A percentile compares a stretch with the other conserved stretches of the same genome.
These are phyloP conservation scores for Aspergillus ibericus DNA, from an alignment of 2,329 filamentous ascomycete genomes.

Conservation along the genomic window DNA sequence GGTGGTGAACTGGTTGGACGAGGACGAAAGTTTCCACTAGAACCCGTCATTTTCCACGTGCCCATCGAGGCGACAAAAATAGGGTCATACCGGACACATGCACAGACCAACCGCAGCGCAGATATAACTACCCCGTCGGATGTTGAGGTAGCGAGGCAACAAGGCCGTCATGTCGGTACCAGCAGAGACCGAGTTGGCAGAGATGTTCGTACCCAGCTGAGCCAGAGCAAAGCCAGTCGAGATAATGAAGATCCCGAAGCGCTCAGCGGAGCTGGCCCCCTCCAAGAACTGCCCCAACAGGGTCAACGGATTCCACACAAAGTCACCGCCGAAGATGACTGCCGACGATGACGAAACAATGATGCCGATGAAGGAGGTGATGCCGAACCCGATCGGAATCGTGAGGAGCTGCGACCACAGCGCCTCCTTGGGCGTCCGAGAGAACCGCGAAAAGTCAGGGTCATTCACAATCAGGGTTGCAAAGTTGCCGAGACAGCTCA, in stretches of 20 bases:
- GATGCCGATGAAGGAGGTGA: slow-evolving; percentile 84
- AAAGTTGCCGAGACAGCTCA: slow-evolving; percentile 89
- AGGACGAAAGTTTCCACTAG: slow-evolving; percentile 67
- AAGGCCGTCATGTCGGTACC: slow-evolving; percentile 81
- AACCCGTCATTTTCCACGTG: slow-evolving; percentile 12
- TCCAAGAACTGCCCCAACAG: slow-evolving; percentile 68
- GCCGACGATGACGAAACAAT: slow-evolving; percentile 69
- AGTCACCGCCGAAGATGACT: slow-evolving; percentile 61
- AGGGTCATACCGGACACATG: slow-evolving; percentile 68
- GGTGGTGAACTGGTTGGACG: slow-evolving; percentile 80
- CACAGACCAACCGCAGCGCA: slow-evolving; percentile 76
- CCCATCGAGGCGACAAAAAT: not conserved
- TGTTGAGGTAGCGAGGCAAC: slow-evolving; percentile 76
- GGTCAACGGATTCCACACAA: slow-evolving; percentile 72
- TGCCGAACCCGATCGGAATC: slow-evolving; percentile 68
- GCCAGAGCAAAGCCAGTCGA: slow-evolving; percentile 71
- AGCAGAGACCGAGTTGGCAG: slow-evolving; percentile 80
- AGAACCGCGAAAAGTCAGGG: slow-evolving; percentile 84
- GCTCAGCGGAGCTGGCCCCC: slow-evolving; percentile 66
- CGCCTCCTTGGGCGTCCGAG: slow-evolving; percentile 71
- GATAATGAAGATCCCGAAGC: slow-evolving; percentile 76
- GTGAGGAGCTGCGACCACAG: slow-evolving; percentile 77
- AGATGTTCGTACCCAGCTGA: slow-evolving; percentile 83
- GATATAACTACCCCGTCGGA: slow-evolving; percentile 82
- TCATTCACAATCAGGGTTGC: slow-evolving; percentile 79